Base-by-base conservation (phyloP, 768 basidiomycete genomes). In the Hygrophoropsis aurantiaca region DNA sequence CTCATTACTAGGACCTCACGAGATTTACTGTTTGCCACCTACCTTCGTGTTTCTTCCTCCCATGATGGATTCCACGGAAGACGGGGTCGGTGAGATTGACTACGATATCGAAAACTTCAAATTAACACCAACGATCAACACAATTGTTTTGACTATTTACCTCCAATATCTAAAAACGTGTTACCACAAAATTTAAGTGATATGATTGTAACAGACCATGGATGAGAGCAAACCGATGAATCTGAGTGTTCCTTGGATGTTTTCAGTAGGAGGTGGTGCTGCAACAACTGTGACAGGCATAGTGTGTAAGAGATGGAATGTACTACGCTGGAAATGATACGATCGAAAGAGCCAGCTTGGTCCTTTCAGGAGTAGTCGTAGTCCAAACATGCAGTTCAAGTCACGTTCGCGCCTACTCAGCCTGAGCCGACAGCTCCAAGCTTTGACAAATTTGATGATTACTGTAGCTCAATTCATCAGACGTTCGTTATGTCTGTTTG, bases 81-180 rank as follows among this genome's bases (percentile, higher is more conserved):
- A 81, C 71, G 5, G 77, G 78, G 54, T 84, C 81, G 13, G 78
- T 80, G 41, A 84, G 65, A 55, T 79, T 78, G 10, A 77, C 76
- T 79, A n/a, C n/a, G n/a, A n/a, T n/a, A 33, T 36, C 18, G 11
- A 20, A 35, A 1, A 9, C 34, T 11, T 21, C 37, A 21, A n/a
- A 51, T 35, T 25, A n/a, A n/a, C 23, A 13, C 23, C 23, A 18
- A 24, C 23, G 2, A 9, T 19, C 20, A 18, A 7, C 23, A 19
- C 13, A 8, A 19, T 19, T 33, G 35, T 21, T 18, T 5, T 19
- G 44, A 27, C 8, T 24, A 27, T 55, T 43, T 55, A 72, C 73
- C 74, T 55, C 57, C 73, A 34, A 74, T 70, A 55, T 74, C 74
- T 75, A 49, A 23, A 16, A 37, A 20, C 38, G 24, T 11, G 5